phyloP scores from a whole-genome alignment of 768 basidiomycete genomes.

The Wakefieldia striispora region DNA sequence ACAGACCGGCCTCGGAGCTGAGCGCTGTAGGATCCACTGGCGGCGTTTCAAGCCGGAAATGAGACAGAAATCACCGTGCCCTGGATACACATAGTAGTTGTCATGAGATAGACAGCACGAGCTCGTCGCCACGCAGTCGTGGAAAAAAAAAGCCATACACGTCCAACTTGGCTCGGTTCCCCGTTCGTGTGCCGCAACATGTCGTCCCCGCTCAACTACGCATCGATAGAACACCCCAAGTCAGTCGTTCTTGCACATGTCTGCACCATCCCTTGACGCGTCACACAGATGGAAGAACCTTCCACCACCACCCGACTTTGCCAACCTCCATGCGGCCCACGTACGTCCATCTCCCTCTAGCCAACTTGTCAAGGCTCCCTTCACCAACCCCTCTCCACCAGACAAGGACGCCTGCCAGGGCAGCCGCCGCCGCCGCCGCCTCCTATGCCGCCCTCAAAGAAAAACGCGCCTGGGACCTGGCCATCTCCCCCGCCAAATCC shows the following conservation, averaged over 20 bases:
- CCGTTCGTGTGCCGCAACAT: constrained; percentile 14
- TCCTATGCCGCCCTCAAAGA: constrained; percentile 70
- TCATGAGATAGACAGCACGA: too few species aligned
- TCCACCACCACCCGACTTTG: constrained; percentile 68
- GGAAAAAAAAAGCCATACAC: too few species aligned
- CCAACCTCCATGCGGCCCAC: constrained; percentile 39
- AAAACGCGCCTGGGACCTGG: constrained; percentile 84
- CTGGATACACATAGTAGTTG: too few species aligned
- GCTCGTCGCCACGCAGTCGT: too few species aligned
- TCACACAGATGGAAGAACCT: constrained; percentile 56
- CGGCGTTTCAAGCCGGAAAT: too few species aligned
- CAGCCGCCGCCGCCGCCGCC: constrained; percentile 33
- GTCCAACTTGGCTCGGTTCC: too few species aligned
- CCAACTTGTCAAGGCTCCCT: neutral
- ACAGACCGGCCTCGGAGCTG: too few species aligned
- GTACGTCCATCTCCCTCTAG: constrained; percentile 8
- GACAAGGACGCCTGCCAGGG: constrained; percentile 42
- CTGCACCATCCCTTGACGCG: neutral
- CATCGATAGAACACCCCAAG: constrained; percentile 31
- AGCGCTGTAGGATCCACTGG: too few species aligned
- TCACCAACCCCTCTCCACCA: constrained; percentile 22
- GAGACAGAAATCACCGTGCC: too few species aligned
- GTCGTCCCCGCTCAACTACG: constrained; percentile 31
- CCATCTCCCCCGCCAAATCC: constrained; percentile 80
- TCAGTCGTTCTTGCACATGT: neutral